Evolutionary conservation across 2,329 filamentous ascomycete genomes (phyloP), one percentile per base, ranked within the genome.

Genomic region (Phyllachora maydis): DNA sequence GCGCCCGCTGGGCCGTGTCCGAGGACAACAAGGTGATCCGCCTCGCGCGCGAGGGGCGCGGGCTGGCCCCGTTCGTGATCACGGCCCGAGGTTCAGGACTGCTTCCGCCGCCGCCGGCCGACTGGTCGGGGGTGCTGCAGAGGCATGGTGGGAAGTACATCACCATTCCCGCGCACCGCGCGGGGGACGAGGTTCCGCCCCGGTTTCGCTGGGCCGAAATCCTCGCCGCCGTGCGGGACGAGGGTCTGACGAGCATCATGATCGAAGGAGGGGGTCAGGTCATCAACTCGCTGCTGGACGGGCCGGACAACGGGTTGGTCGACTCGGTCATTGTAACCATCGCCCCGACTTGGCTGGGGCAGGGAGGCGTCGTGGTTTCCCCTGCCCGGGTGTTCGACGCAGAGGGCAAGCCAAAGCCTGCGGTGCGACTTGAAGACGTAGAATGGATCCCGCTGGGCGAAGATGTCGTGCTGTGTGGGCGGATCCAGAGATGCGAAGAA

Each of bases 341-440:
- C 38, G 82, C 85, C 3, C 85, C 85, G 6, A 79, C 70, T 0
- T 95, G 81, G 65, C 56, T 95, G n/a, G 85, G 85, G 2, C 58
- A 64, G 29, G 79, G 77, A 3, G 81, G 81, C 6, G 77, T 93
- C 7, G 58, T 69, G 8, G 78, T 92, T 3, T 72, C 67, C 22
- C 85, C 83, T 2, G 54, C 65, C 11, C 56, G 65, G 16, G 59
- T 56, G 19, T 37, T 44, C 3, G 57, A 59, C 26, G 43, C 48
- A 3, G 41, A 55, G 11, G 65, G 61, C 3, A 49, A 50, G 21
- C 56, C 60, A 4, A 46, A 63, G 22, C 57, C 73, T 5, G 69
- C 68, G 1, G 65, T 72, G 10, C 67, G 70, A 33, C 54, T 90
- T 22, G 55, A 49, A 21, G 55, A 71, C 26, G 67, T 79, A 8